A percentile compares a stretch with the other conserved stretches of the same genome.
These are phyloP conservation scores for Podospora sp. DNA, from an alignment of 495 filamentous ascomycete species.

Conservation along the genomic window DNA sequence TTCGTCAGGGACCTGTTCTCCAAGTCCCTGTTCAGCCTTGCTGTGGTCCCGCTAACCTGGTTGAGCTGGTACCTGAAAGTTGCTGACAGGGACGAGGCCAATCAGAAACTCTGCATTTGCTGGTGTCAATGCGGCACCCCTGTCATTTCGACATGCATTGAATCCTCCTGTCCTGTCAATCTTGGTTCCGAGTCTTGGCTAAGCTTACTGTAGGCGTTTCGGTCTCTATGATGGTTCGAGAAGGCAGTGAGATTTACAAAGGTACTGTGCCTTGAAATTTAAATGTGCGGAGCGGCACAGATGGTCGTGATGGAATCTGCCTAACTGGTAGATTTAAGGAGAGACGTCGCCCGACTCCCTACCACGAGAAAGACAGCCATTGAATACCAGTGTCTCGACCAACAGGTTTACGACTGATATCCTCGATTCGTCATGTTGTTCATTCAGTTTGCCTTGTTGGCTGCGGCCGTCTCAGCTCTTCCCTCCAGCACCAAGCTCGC, in stretches of 20 bases:
- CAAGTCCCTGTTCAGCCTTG: background rate
- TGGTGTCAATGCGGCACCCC: conserved; percentile 4
- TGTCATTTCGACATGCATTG: background rate
- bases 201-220: background rate
- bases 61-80: background rate
- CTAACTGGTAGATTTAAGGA: conserved; percentile 1
- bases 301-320: background rate
- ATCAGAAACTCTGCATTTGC: background rate
- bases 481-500: conserved; percentile 15
- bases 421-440: conserved; percentile 2
- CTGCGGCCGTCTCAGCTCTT: conserved; percentile 3
- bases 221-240: background rate
- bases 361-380: background rate
- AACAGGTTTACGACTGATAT: background rate
- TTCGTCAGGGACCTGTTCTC: background rate
- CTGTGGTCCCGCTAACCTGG: background rate
- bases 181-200: conserved; percentile 13
- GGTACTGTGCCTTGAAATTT: background rate
- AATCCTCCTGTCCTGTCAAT: background rate
- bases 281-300: background rate
- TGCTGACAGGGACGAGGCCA: background rate
- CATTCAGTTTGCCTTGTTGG: conserved; percentile 7
- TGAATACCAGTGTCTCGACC: background rate
- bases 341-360: background rate
- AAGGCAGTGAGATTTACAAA: conserved; percentile 3